Percentiles rank a stretch among this genome's conserved stretches.
phyloP scores from a whole-genome alignment of 805 yeast genomes.

The Metschnikowia lunata region DNA sequence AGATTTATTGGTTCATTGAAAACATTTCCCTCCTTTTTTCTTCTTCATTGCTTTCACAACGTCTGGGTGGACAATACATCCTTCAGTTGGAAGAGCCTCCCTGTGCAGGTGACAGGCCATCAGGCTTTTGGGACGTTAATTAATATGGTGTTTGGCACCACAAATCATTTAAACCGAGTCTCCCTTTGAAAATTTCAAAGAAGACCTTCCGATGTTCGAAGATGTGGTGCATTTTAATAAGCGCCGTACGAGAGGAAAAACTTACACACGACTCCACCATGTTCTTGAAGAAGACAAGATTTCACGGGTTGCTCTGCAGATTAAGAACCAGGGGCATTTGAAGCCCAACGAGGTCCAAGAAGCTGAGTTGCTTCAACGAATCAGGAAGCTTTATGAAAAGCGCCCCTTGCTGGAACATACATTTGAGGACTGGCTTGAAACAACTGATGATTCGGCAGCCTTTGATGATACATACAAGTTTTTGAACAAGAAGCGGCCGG shows the following conservation, averaged over 20 bases:
- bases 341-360: conserved; percentile 10
- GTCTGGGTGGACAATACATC: no score
- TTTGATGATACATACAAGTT: no score
- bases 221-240: conserved; percentile 2
- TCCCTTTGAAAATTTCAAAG: no score
- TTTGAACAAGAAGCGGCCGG: no score
- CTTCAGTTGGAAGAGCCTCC: no score
- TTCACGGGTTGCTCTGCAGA: conserved; percentile 1
- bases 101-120: no score
- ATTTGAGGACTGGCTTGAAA: conserved; percentile 15
- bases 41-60: no score
- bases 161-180: no score
- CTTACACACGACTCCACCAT: conserved; percentile 7
- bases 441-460: not conserved
- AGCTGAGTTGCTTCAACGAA: conserved; percentile 16
- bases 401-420: conserved; percentile 14
- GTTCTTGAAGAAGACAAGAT: conserved; percentile 6
- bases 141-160: no score
- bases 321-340: conserved; percentile 9
- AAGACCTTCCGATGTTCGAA: conserved; percentile 10
- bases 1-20: no score
- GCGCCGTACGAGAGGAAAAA: conserved; percentile 5
- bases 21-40: no score
- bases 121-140: no score
- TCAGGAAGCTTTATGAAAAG: conserved; percentile 7